Evolutionary conservation across 1,284 basidiomycete species (phyloP).

Genomic region (Leccinum subrobustum): DNA sequence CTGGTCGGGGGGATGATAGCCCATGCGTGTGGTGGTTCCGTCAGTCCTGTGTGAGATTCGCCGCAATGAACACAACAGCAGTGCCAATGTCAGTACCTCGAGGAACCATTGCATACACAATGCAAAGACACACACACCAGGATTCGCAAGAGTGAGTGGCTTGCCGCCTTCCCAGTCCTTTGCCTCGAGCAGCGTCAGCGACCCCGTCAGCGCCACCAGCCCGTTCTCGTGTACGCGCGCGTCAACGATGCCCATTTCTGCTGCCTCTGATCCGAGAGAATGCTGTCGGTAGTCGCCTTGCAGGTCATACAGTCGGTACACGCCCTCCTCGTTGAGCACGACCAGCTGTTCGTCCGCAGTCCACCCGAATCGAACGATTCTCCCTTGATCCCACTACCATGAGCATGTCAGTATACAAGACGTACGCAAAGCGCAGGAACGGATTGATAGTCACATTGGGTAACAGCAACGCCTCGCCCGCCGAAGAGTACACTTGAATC

Average conservation of each 20-base stretch:
- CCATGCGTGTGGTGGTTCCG: constrained; percentile 80
- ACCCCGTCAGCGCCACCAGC: constrained; percentile 82
- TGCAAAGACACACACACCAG: constrained; percentile 41
- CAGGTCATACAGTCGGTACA: constrained; percentile 88
- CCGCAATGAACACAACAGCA: neutral
- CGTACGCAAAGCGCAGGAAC: neutral
- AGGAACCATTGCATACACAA: constrained; percentile 10
- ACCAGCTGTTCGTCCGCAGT: constrained; percentile 78
- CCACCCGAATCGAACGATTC: constrained; percentile 83
- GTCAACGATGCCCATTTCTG: constrained; percentile 83
- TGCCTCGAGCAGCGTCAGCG: constrained; percentile 78
- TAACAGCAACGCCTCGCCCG: constrained; percentile 63
- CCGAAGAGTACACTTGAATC: constrained; percentile 73
- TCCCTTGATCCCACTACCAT: constrained; percentile 79
- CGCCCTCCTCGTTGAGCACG: constrained; percentile 89
- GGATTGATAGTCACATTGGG: constrained; percentile 56
- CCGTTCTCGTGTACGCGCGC: constrained; percentile 86
- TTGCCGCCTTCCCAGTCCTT: constrained; percentile 82
- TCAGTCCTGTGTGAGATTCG: constrained; percentile 49
- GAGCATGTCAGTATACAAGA: neutral
- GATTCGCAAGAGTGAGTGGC: constrained; percentile 64
- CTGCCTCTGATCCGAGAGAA: constrained; percentile 82
- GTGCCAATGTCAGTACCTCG: neutral
- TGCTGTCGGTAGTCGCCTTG: constrained; percentile 83
- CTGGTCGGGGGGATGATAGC: constrained; percentile 83